Evolutionary conservation across 805 yeast genomes (phyloP), one percentile per base, ranked within the genome.

Genomic region (Yamadazyma phyllophila): DNA sequence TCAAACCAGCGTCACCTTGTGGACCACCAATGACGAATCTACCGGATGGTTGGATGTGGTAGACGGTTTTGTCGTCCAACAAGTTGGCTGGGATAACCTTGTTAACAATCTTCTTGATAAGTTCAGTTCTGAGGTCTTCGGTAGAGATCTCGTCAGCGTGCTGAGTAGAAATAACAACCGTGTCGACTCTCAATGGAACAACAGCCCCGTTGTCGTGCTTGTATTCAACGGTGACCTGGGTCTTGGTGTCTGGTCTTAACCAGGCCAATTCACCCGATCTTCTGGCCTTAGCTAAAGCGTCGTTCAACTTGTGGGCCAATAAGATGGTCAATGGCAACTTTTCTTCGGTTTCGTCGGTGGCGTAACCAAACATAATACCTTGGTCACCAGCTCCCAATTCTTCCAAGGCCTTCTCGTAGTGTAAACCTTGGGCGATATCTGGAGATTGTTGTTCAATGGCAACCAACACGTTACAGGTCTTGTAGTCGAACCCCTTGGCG

Each of bases 1-100:
- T 94, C 68, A 94, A 79, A 81, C 99, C 99, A 58, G 99, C 99
- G 71, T 94, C 99, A 83, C 99, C 99, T 77, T 94, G 99, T 60
- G 99, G 99, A 73, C 99, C 99, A 78, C 99, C 99, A 68, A 94
- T 94, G 64, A 94, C 97, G 83, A 94, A 94, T 77, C 98, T 87
- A 61, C 99, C 99, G 55, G 98, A 90, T 62, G 99, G 99, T 77
- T 94, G 99, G 68, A 94, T 90, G 83, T 92, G 97, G 83, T 89
- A 91, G 66, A 84, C 77, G 71, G 99, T 94, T 76, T 87, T 88
- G 66, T 85, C 97, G 69, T 94, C 98, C 66, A 94, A 83, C 67
- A 87, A 79, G 56, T 89, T 75, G 50, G 83, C 84, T 63, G 99
- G 97, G 58, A 91, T 88, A 58, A 94, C 97, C 77, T 88, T 87